phyloP scores from a whole-genome alignment of 140 eudicot genomes.

The Anethum foeniculum region DNA sequence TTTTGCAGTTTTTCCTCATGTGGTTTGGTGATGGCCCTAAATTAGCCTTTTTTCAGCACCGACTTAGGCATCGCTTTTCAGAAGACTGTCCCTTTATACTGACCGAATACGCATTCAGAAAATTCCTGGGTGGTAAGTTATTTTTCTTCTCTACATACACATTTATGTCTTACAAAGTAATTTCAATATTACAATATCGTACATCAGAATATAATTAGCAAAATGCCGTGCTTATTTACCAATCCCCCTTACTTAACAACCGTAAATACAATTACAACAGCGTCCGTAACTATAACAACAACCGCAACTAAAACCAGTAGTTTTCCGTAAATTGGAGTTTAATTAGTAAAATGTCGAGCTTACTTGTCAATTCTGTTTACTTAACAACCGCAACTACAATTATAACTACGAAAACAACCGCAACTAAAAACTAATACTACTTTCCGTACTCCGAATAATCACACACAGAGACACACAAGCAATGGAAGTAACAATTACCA shows the following conservation, averaged over 20 bases:
- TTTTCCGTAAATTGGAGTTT: not conserved
- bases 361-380: too few relatives aligned
- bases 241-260: too few relatives aligned
- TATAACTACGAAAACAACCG: too few relatives aligned
- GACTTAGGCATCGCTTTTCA: not conserved
- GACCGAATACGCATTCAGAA: not conserved
- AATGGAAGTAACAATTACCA: conserved; percentile 28
- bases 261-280: not conserved
- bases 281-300: too few relatives aligned
- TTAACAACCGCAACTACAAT: too few relatives aligned
- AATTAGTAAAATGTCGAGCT: too few relatives aligned
- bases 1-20: not conserved
- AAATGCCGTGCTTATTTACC: not conserved
- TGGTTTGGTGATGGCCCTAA: not conserved
- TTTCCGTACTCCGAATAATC: too few relatives aligned
- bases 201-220: too few relatives aligned
- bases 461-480: not conserved
- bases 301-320: too few relatives aligned
- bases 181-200: too few relatives aligned
- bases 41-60: not conserved
- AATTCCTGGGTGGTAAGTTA: not conserved
- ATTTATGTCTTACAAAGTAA: too few relatives aligned
- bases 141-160: not conserved
- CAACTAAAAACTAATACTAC: too few relatives aligned
- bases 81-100: not conserved